Percentiles rank a stretch among this genome's conserved stretches.
Evolutionary conservation across 2,329 filamentous ascomycete species (phyloP).

Genomic region (Metarhizium robertsii): DNA sequence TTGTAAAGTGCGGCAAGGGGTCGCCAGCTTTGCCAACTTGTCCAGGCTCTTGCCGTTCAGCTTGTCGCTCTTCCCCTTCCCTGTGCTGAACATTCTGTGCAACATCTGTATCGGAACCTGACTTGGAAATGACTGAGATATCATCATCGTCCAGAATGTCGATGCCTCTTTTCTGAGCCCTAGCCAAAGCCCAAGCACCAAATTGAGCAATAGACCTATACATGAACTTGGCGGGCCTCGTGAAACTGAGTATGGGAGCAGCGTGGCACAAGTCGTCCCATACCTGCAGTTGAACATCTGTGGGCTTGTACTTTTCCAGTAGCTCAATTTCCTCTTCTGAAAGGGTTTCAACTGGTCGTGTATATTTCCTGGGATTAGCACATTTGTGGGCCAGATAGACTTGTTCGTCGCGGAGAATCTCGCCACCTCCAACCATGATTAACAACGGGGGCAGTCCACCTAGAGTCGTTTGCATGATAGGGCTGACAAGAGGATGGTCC

Average conservation of each 20-base stretch:
- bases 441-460: constrained; percentile 83
- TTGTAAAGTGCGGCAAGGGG: constrained; percentile 65
- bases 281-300: constrained; percentile 86
- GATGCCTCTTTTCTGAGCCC: constrained; percentile 70
- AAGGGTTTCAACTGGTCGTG: constrained; percentile 55
- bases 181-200: constrained; percentile 79
- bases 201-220: constrained; percentile 89
- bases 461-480: constrained; percentile 76
- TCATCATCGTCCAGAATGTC: constrained; percentile 73
- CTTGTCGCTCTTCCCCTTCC: constrained; percentile 9
- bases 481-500: constrained; percentile 81
- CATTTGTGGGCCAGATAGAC: constrained; percentile 93
- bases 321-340: constrained; percentile 50
- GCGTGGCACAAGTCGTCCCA: constrained; percentile 96
- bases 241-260: constrained; percentile 87
- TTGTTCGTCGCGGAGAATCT: constrained; percentile 87
- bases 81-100: constrained; percentile 13
- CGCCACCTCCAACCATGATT: constrained; percentile 79
- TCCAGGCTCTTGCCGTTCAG: constrained; percentile 13
- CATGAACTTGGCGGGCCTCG: constrained; percentile 93
- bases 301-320: constrained; percentile 64
- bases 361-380: constrained; percentile 70
- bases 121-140: constrained; percentile 63
- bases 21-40: constrained; percentile 82
- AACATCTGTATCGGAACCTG: constrained; percentile 28